A percentile compares a stretch with the other conserved stretches of the same genome.
Conservation (phyloP, 140 eudicot species). For the Erigeron philadelphicus region DNA sequence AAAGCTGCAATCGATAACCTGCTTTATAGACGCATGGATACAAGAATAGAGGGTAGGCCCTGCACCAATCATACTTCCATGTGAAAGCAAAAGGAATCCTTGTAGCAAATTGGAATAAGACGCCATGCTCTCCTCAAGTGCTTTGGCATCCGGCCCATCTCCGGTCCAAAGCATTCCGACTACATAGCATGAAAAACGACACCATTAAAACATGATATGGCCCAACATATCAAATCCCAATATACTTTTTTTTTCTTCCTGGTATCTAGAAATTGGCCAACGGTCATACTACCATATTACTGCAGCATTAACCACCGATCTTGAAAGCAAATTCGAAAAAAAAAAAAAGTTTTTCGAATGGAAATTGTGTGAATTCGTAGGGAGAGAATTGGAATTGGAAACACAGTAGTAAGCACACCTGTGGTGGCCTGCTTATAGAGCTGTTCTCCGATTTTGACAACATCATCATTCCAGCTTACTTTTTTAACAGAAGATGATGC, state of each 20-base stretch:
- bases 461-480: slow-evolving; percentile 68
- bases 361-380: no score
- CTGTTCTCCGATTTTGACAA: slow-evolving; percentile 66
- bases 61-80: slow-evolving; percentile 74
- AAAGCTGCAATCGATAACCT: slow-evolving; percentile 78
- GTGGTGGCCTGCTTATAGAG: slow-evolving; percentile 80
- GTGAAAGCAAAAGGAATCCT: slow-evolving; percentile 76
- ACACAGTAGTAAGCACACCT: slow-evolving; percentile 31
- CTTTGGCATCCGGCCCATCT: slow-evolving; percentile 60
- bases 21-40: slow-evolving; percentile 57
- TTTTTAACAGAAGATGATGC: slow-evolving; percentile 50
- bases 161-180: slow-evolving; percentile 91
- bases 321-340: slow-evolving; percentile 7
- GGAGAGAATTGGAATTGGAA: no score
- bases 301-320: neutral
- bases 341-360: no score
- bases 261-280: neutral
- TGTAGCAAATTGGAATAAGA: slow-evolving; percentile 69
- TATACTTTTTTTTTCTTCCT: neutral
- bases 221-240: neutral
- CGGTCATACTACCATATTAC: neutral
- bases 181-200: slow-evolving; percentile 20
- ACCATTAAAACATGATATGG: neutral
- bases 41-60: slow-evolving; percentile 75
- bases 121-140: slow-evolving; percentile 75